Conservation (phyloP, 306 rosid species). For the Adenanthera pavonina region DNA sequence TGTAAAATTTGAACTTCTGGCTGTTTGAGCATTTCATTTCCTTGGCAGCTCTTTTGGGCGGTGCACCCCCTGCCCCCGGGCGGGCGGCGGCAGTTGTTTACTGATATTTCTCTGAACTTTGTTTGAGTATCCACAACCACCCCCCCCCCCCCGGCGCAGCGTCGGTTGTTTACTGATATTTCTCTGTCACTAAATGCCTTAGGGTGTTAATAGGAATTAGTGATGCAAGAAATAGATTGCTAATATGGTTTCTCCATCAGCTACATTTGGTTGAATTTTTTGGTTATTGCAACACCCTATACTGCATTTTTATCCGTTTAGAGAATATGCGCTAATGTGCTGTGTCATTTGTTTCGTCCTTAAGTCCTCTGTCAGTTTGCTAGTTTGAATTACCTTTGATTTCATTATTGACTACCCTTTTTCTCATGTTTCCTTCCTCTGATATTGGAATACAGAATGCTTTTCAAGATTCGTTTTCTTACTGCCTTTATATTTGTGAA, state of each 20-base stretch:
- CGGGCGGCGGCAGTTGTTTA: no score
- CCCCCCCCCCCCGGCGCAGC: no score
- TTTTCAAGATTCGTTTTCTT: not conserved
- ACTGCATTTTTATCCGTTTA: not conserved
- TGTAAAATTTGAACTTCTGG: not conserved
- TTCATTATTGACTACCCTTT: not conserved
- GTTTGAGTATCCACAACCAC: no score
- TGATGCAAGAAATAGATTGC: conserved; percentile 19
- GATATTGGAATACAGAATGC: conserved; percentile 14
- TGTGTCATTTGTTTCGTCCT: conserved; percentile 10
- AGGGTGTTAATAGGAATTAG: conserved; percentile 6
- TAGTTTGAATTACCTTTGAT: conserved; percentile 7
- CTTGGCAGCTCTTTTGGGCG: not conserved
- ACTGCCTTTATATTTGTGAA: conserved; percentile 22
- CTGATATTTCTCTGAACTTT: not conserved
- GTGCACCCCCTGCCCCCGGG: no score
- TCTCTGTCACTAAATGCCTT: not conserved
- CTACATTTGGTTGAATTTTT: conserved; percentile 19
- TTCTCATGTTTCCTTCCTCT: not conserved
- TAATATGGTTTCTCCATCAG: conserved; percentile 4
- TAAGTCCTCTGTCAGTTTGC: not conserved
- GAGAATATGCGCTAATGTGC: not conserved
- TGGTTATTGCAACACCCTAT: conserved; percentile 9
- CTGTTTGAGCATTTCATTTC: not conserved
- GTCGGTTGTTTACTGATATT: not conserved